These are phyloP conservation scores for Pseudotsuga menziesii DNA, from an alignment of 75 land plant genomes.

Conservation along the genomic window DNA sequence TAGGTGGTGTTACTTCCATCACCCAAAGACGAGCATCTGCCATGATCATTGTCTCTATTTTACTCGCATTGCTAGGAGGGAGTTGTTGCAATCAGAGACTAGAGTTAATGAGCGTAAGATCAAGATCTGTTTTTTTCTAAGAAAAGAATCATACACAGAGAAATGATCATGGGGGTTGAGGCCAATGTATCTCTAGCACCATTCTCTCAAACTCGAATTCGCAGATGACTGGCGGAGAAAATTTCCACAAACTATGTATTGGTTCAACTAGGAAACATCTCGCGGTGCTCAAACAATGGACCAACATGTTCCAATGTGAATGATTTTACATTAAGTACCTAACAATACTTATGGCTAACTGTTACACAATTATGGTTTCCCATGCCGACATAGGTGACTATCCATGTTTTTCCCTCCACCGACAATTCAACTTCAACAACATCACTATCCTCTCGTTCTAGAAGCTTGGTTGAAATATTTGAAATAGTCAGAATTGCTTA, in stretches of 20 bases:
- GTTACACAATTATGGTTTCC: conserved; percentile 96
- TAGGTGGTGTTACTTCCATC: neutral
- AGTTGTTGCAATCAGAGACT: neutral
- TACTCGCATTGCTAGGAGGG: neutral
- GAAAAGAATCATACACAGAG: neutral
- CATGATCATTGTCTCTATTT: neutral
- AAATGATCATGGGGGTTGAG: neutral
- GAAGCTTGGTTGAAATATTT: conserved; percentile 74
- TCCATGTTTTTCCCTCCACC: conserved; percentile 72
- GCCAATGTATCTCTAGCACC: conserved; percentile 58
- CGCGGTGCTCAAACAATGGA: conserved; percentile 90
- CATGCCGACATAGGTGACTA: conserved; percentile 98
- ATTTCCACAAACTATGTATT: conserved; percentile 94
- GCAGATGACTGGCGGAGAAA: conserved; percentile 64
- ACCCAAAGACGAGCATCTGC: neutral
- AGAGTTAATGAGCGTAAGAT: neutral
- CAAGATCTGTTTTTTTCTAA: neutral
- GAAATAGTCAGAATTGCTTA: too few species aligned
- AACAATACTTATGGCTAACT: conserved; percentile 46
- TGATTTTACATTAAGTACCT: conserved; percentile 53
- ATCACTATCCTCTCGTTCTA: conserved; percentile 47
- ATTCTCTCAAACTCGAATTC: conserved; percentile 98
- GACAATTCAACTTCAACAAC: conserved; percentile 64
- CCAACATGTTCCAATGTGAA: conserved; percentile 79
- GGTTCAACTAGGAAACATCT: conserved; percentile 80